Conservation (phyloP, 805 yeast species). For the Wickerhamomyces hampshirensis region DNA sequence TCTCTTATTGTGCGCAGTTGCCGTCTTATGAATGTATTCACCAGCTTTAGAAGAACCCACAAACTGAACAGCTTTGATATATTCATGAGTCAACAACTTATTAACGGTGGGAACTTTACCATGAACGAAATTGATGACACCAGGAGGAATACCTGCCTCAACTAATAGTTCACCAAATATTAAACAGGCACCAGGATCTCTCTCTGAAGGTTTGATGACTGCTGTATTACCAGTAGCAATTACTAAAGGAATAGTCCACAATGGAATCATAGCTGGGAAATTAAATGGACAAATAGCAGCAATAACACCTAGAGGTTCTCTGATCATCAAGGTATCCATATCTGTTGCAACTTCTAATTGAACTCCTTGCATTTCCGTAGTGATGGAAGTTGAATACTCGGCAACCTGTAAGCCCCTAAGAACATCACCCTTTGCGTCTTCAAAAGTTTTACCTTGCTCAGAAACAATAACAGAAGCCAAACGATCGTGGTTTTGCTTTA, state of each 20-base stretch:
- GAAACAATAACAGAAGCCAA: conserved; percentile 60
- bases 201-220: conserved; percentile 64
- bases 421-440: conserved; percentile 73
- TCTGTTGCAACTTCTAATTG: conserved; percentile 64
- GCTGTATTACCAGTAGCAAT: conserved; percentile 68
- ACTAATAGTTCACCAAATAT: conserved; percentile 62
- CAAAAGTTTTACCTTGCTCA: conserved; percentile 74
- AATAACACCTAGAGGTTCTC: conserved; percentile 70
- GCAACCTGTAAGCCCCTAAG: conserved; percentile 76
- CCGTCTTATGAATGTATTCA: conserved; percentile 62
- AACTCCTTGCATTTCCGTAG: conserved; percentile 59
- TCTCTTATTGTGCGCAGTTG: conserved; percentile 66
- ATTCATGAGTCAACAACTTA: conserved; percentile 61
- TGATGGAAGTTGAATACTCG: conserved; percentile 64
- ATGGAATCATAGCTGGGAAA: conserved; percentile 77
- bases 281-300: conserved; percentile 80
- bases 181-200: conserved; percentile 77
- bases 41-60: conserved; percentile 79
- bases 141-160: conserved; percentile 71
- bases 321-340: conserved; percentile 70
- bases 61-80: conserved; percentile 68
- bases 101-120: conserved; percentile 71
- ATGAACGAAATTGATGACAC: conserved; percentile 65
- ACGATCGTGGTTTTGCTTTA: conserved; percentile 62
- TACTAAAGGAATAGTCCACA: conserved; percentile 51